phyloP scores from a whole-genome alignment of 441 rosid genomes.

The Raphanus hybrid region DNA sequence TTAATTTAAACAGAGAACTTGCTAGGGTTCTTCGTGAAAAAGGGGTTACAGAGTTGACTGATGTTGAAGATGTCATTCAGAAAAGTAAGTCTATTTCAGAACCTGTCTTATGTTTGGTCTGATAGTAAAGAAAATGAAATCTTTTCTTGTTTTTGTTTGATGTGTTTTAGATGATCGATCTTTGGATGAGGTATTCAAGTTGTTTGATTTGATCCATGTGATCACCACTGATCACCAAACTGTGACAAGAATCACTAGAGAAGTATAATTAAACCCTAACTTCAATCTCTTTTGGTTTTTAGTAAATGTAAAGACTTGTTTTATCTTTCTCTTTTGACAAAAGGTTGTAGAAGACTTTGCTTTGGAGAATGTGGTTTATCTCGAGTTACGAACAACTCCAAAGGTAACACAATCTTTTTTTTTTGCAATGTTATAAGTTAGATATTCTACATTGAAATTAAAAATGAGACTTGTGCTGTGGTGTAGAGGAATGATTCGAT shows the following conservation, averaged over 20 bases:
- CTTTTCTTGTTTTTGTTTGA: neutral
- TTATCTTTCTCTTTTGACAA: neutral
- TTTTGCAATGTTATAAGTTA: neutral
- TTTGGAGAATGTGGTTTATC: slow-evolving; percentile 73
- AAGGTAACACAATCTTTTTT: slow-evolving; percentile 55
- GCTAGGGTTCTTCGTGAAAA: slow-evolving; percentile 80
- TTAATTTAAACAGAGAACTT: slow-evolving; percentile 63
- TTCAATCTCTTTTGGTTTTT: neutral
- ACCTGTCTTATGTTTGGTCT: neutral
- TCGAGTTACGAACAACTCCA: slow-evolving; percentile 95
- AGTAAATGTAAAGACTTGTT: neutral
- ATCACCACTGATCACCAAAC: slow-evolving; percentile 90
- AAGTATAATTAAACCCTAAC: slow-evolving; percentile 49
- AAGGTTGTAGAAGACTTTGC: slow-evolving; percentile 96
- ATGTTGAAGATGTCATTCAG: slow-evolving; percentile 81
- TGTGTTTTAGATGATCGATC: slow-evolving; percentile 75
- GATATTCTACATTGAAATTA: neutral
- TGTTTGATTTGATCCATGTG: slow-evolving; percentile 89
- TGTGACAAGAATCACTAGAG: slow-evolving; percentile 84
- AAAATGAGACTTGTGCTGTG: slow-evolving; percentile 10
- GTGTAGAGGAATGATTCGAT: slow-evolving; percentile 77
- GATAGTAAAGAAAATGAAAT: neutral
- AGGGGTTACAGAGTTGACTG: slow-evolving; percentile 66
- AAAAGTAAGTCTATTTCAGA: slow-evolving; percentile 53
- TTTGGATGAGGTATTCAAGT: slow-evolving; percentile 83